phyloP scores from a whole-genome alignment of 2,329 filamentous ascomycete genomes.

The Herpotrichia juniperi region DNA sequence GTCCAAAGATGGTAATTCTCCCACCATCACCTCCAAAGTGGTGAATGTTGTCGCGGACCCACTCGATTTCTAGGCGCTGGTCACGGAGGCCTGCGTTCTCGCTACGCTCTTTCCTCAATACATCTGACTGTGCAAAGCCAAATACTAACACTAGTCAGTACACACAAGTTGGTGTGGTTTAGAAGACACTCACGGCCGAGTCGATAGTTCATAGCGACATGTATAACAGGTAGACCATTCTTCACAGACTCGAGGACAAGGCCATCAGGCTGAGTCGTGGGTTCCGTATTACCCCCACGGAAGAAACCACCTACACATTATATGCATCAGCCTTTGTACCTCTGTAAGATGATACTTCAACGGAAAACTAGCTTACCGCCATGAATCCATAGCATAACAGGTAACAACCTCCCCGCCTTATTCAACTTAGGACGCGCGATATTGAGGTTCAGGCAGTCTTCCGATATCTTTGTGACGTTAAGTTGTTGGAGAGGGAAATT shows the following conservation, averaged over 20 bases:
- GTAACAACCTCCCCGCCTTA: constrained; percentile 51
- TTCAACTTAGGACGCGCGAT: constrained; percentile 59
- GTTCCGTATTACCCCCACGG: constrained; percentile 38
- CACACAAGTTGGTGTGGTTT: too few relatives aligned
- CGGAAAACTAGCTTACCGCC: constrained; percentile 41
- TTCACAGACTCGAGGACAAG: constrained; percentile 54
- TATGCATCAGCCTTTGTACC: too few relatives aligned
- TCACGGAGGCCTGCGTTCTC: constrained; percentile 45
- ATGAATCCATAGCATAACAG: constrained; percentile 67
- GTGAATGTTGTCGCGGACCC: constrained; percentile 45
- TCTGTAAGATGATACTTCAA: too few relatives aligned
- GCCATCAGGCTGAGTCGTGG: constrained; percentile 51
- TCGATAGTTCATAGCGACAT: constrained; percentile 45
- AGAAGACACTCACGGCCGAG: constrained; percentile 32
- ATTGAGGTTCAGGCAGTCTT: constrained; percentile 68
- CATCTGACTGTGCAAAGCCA: constrained; percentile 44
- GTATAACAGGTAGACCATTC: constrained; percentile 48
- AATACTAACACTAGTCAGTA: constrained; percentile 29
- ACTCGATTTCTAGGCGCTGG: constrained; percentile 40
- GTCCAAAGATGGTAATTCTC: constrained; percentile 47
- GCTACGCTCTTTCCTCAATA: constrained; percentile 38
- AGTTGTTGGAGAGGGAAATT: constrained; percentile 32
- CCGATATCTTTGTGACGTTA: constrained; percentile 48
- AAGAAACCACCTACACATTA: constrained; percentile 25
- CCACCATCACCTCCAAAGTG: constrained; percentile 42